Evolutionary conservation across 352 stramenopile species (phyloP).

Genomic region (Globisporangium mamillatum): DNA sequence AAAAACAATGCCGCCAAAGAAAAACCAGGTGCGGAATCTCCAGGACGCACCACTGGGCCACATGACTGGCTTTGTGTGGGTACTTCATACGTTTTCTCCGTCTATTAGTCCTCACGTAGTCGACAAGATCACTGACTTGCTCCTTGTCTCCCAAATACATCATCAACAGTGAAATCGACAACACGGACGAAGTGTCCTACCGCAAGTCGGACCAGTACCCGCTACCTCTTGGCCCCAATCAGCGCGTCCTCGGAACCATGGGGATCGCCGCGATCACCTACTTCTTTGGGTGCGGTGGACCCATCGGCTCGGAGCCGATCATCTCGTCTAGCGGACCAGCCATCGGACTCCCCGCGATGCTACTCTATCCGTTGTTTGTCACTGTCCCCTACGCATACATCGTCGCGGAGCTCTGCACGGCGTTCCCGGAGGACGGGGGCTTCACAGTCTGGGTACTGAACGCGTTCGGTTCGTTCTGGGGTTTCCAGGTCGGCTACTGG

Average conservation of each 20-base stretch:
- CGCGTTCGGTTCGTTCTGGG: conserved; percentile 84
- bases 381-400: conserved; percentile 81
- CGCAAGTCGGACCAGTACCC: too few relatives aligned
- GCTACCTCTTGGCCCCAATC: not conserved
- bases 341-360: conserved; percentile 66
- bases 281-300: conserved; percentile 18
- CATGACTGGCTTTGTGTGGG: too few relatives aligned
- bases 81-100: too few relatives aligned
- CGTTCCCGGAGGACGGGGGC: conserved; percentile 76
- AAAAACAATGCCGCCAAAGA: too few relatives aligned
- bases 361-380: conserved; percentile 83
- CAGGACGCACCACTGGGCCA: too few relatives aligned
- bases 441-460: conserved; percentile 87
- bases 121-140: too few relatives aligned
- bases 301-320: conserved; percentile 26
- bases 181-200: too few relatives aligned
- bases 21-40: too few relatives aligned
- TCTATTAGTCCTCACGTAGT: too few relatives aligned
- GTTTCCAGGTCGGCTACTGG: conserved; percentile 58
- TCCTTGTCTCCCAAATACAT: too few relatives aligned
- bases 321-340: conserved; percentile 32
- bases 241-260: not conserved
- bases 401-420: conserved; percentile 82
- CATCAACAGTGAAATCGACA: too few relatives aligned
- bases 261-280: not conserved